Base-by-base conservation (phyloP, 805 yeast genomes). In the Candida xiaguanensis region DNA sequence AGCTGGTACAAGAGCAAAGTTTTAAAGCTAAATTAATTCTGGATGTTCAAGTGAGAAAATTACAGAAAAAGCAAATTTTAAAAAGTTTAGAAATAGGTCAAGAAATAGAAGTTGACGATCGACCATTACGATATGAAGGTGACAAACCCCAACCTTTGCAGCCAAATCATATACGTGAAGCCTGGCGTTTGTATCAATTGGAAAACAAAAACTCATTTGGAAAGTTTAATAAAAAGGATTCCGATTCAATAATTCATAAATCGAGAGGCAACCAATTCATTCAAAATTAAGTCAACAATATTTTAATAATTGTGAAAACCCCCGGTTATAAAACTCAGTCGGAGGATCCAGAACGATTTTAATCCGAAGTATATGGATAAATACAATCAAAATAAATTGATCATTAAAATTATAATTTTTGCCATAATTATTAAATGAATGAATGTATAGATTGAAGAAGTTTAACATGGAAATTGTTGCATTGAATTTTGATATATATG, bases 81-180 rank as follows among this genome's bases (percentile, higher is more conserved):
- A 64, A 61, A 35, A 62, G 62, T 33, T 47, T 72, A 38, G 69
- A 69, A 23, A 61, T 64, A 31, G 76, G 75, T 1, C 45, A 58
- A 39, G 57, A 56, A 34, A 43, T 53, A 33, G 60, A 61, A 46
- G 57, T 63, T 11, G 59, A 50, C 27, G 61, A 56, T 27, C 44
- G 41, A 18, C 44, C 44, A 16, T 49, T 64, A 25, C 42, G 43
- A 7, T 64, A 55, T 40, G 51, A 48, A n/a, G 74, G 73, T 42
- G 76, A 73, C 50, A 61, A 58, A 13, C 55, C 65, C 29, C 70
- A 70, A 34, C 96, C 96, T 1, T 58, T 90, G 32, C 68, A 78
- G 24, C 95, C 97, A 0, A 89, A 85, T 44, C 95, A 90, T 54
- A 72, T 90, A 20, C 63, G 95, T 36, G 95, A 88, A 51, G 96